phyloP scores from a whole-genome alignment of 176 grass and related monocot species.

The Neostapfia colusana region DNA sequence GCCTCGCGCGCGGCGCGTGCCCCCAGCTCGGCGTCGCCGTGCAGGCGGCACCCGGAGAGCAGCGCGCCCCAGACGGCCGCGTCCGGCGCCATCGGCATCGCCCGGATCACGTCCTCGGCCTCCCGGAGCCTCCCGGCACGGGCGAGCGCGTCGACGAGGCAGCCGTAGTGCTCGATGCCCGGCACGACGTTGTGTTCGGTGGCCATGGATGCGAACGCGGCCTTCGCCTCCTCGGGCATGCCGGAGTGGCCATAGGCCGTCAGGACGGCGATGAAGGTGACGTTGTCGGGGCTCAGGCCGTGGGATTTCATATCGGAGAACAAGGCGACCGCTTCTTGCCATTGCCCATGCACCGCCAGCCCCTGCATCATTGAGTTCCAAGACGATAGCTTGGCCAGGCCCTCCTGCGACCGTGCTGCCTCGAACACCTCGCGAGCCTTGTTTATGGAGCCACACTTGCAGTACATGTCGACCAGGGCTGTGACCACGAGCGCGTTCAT shows the following conservation, averaged over 20 bases:
- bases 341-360: constrained; percentile 52
- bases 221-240: constrained; percentile 51
- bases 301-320: constrained; percentile 43
- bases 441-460: constrained; percentile 55
- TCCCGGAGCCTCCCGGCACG: constrained; percentile 49
- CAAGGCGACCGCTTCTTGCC: constrained; percentile 36
- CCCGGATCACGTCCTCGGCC: constrained; percentile 54
- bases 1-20: constrained; percentile 44
- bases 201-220: constrained; percentile 52
- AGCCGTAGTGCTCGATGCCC: constrained; percentile 67
- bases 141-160: constrained; percentile 61
- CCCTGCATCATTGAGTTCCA: constrained; percentile 84
- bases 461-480: constrained; percentile 72
- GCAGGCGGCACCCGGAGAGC: constrained; percentile 59
- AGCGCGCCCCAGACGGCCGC: constrained; percentile 66
- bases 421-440: constrained; percentile 62
- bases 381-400: constrained; percentile 44
- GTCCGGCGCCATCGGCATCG: constrained; percentile 73
- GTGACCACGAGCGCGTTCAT: constrained; percentile 59
- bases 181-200: constrained; percentile 41
- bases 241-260: constrained; percentile 62
- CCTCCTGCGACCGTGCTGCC: background rate
- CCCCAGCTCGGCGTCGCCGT: constrained; percentile 43
- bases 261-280: constrained; percentile 65
- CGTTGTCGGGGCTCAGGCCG: constrained; percentile 49